Base-by-base conservation (phyloP, 371 early-diverging fungal species). In the Smittium culicis region DNA sequence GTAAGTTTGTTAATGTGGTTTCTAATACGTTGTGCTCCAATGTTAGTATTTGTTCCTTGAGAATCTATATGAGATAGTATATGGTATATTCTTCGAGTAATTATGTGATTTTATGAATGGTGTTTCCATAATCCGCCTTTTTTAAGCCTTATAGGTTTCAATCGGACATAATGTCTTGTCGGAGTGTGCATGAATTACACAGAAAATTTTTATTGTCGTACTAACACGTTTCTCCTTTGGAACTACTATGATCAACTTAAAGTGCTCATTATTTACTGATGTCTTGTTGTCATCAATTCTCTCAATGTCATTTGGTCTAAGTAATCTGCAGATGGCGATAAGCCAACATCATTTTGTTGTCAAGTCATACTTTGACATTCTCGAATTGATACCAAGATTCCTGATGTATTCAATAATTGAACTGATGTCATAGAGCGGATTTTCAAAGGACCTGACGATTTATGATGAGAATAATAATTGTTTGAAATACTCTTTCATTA, bases 281-380 rank as follows among this genome's bases (percentile, higher is more conserved):
- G 60, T 59, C 60, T 59, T 59, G 27, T 11, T 29, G n/a, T 59
- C n/a, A 35, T 72, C 69, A 14, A 74, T 70, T 27, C 67, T 66
- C 20, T 70, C 70, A 3, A 70, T 64, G 34, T 76, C 77, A 20
- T 71, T 64, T 1, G 72, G 77, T 5, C 71, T 66, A 1, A 76
- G 54, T 35, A 76, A 76, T 11, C 72, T 68, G 29, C 54, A 72
- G 33, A 69, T 55, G 0, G 68, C 69, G 0, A 69, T 27, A 0
- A 69, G 2, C 54, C 69, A 69, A 1, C 45, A 33, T 0, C 30
- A 27, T 33, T 65, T 65, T 14, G 30, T 30, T 1, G 54, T 54
- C 0, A 69, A 54, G 0, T 16, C 31, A 29, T 59, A 31, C 60
- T 59, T 59, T 27, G 29, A 29, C n/a, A 59, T 59, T 59, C 5